Base-by-base conservation (phyloP, 345 rosid species). In the Lepidium sativum region DNA sequence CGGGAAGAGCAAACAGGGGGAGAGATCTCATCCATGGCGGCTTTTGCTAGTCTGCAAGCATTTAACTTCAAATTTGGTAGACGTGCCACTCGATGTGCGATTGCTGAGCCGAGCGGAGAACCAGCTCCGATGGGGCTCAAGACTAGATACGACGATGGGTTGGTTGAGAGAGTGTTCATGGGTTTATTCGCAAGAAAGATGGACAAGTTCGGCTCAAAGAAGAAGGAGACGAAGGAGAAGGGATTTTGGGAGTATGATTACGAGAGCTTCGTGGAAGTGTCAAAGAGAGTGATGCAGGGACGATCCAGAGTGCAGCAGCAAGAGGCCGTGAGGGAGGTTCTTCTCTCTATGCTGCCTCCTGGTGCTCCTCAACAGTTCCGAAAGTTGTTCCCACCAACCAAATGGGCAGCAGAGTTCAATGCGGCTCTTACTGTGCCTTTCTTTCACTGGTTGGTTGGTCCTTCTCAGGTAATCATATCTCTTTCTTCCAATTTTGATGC, bases 391-490 rank as follows among this genome's bases (percentile, higher is more conserved):
- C 99, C 99, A 6, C 92, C 96, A 6, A 86, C 99, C 25, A 88
- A 77, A 67, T 94, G 97, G 98, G 95, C 97, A 6, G 95, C 84
- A 12, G 97, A 94, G 78, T 94, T 94, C 79, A 89, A 89, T 72
- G 97, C 99, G 41, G 86, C 86, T 61, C 79, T 94, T 40, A 94
- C 97, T 0, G 97, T 90, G 51, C 97, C 99, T 51, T 89, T 89
- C 83, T 89, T 89, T 77, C 87, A 84, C 41, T 94, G 97, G 99
- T 70, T 94, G 39, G 99, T 87, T 60, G 97, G 99, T 32, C 99
- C 97, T 44, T 86, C 99, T 63, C 82, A 89, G 60, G 54, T 50
- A 11, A 9, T 6, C 9, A 4, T 45, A n/a, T 10, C 42, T 39
- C 8, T 39, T 1, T 39, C 16, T 20, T 42, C 20, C 21, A 11